Percentiles rank a stretch among this genome's conserved stretches.
Evolutionary conservation across 2,329 filamentous ascomycete genomes (phyloP).

Genomic region (Fusarium proliferatum): DNA sequence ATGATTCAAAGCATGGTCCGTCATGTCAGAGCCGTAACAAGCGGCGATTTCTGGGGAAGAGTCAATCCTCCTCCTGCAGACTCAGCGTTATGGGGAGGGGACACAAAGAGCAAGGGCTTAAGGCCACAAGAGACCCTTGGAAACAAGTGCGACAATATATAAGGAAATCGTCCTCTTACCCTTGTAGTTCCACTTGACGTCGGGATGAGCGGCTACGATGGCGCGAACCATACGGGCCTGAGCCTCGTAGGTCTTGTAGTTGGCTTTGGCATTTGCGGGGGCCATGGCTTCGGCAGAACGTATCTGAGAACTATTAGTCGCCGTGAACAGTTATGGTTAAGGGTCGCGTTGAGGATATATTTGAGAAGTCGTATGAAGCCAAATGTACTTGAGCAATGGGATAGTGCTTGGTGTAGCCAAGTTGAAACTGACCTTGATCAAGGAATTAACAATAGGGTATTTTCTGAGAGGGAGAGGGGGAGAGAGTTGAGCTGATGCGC

Average conservation of each 20-base stretch:
- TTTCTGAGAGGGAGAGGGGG: not conserved
- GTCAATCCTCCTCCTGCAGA: slow-evolving; percentile 48
- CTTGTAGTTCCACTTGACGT: slow-evolving; percentile 68
- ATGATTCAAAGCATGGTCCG: slow-evolving; percentile 60
- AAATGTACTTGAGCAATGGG: not conserved
- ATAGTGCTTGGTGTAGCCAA: not conserved
- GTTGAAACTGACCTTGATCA: slow-evolving; percentile 16
- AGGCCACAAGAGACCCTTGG: not conserved
- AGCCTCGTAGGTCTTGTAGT: slow-evolving; percentile 70
- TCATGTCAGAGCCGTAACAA: slow-evolving; percentile 63
- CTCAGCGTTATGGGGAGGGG: not conserved
- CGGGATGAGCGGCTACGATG: slow-evolving; percentile 67
- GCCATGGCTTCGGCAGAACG: slow-evolving; percentile 53
- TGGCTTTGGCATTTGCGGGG: slow-evolving; percentile 56
- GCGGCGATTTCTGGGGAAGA: slow-evolving; percentile 57
- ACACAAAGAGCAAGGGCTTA: not conserved
- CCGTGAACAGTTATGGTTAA: not conserved
- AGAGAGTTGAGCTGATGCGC: not conserved
- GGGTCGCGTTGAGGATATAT: not conserved
- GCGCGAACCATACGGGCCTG: slow-evolving; percentile 70
- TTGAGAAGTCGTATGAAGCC: not conserved
- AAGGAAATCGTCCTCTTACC: slow-evolving; percentile 57
- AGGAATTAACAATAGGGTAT: not conserved
- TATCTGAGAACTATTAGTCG: not conserved
- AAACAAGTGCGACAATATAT: not conserved